Evolutionary conservation across 179 eudicot genomes (phyloP), one percentile per base, ranked within the genome.

Genomic region (Nepenthes alata): DNA sequence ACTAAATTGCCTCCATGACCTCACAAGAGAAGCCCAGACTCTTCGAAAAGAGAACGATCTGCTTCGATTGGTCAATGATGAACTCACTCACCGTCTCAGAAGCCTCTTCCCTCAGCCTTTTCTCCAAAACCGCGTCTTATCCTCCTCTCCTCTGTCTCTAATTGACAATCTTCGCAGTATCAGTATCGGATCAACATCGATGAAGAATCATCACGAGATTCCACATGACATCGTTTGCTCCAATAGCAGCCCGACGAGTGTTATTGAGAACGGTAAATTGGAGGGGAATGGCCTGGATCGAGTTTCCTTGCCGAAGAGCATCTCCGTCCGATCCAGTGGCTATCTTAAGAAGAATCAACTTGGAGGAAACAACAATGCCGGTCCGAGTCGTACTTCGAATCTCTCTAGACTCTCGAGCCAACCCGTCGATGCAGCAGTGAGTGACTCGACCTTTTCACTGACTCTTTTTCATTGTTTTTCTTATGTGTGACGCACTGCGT

Each of bases 301-400:
- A 67, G 57, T 71, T 54, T n/a, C 77, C 15, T 52, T 84, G 74
- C 95, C 95, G 2, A 89, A 79, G 78, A 82, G 95, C 71, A 86
- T 86, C 45, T 84, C 96, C 0, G 77, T 89, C 61, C 81, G 84
- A 6, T 83, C 96, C 7, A 81, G 77, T n/a, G 83, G 80, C 11
- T 86, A 70, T 47, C 67, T 75, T 71, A 87, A 85, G 74, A 74
- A 75, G 54, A 53, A 59, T 59, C 69, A 65, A 11, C 74, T 57
- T 5, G 73, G 70, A 51, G 39, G 8, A 3, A 8, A 13, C 58
- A 59, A 44, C 41, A 65, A 37, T 45, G 63, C 55, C 11, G 67
- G 60, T 35, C 67, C 71, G 2, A 58, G 59, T 53, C 67, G 71
- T 25, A 41, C 59, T 11, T 45, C 58, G 14, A 47, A 9, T 62